Evolutionary conservation across 1,284 basidiomycete species (phyloP).

Genomic region (Ganoderma boninense): DNA sequence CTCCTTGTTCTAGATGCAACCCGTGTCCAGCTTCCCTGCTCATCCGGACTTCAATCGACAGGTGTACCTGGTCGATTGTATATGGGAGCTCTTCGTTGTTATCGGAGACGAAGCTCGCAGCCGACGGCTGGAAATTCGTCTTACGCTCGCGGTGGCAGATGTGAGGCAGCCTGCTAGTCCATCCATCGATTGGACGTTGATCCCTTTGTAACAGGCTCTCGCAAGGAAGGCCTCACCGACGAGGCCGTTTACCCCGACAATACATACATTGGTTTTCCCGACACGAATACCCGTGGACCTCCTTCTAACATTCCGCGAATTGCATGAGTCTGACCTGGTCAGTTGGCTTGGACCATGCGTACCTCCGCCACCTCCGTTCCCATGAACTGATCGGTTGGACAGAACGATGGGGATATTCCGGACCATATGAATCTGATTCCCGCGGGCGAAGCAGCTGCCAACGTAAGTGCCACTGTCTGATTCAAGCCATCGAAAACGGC

Average conservation of each 20-base stretch:
- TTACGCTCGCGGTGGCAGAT: slow-evolving; percentile 64
- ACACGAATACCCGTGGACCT: slow-evolving; percentile 77
- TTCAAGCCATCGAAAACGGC: not conserved
- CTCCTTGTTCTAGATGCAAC: slow-evolving; percentile 37
- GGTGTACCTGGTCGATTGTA: slow-evolving; percentile 74
- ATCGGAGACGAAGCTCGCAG: slow-evolving; percentile 72
- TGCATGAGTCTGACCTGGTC: slow-evolving; percentile 69
- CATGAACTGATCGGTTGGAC: slow-evolving; percentile 24
- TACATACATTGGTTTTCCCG: slow-evolving; percentile 76
- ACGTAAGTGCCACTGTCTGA: slow-evolving; percentile 16
- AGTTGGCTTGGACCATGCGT: slow-evolving; percentile 34
- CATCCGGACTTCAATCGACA: slow-evolving; percentile 43
- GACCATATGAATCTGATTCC: slow-evolving; percentile 84
- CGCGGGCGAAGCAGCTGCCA: slow-evolving; percentile 53
- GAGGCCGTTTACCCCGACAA: slow-evolving; percentile 72
- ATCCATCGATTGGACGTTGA: not conserved
- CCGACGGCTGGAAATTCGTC: slow-evolving; percentile 62
- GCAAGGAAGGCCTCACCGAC: slow-evolving; percentile 54
- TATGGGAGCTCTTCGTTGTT: slow-evolving; percentile 81
- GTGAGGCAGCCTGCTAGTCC: slow-evolving; percentile 46
- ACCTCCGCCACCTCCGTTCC: not conserved
- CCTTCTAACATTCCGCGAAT: slow-evolving; percentile 66
- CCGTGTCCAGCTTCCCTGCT: slow-evolving; percentile 41
- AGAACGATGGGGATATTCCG: slow-evolving; percentile 69
- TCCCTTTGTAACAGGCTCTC: slow-evolving; percentile 53